Evolutionary conservation across 2,329 filamentous ascomycete genomes (phyloP).

Genomic region (Blastomyces gilchristii): DNA sequence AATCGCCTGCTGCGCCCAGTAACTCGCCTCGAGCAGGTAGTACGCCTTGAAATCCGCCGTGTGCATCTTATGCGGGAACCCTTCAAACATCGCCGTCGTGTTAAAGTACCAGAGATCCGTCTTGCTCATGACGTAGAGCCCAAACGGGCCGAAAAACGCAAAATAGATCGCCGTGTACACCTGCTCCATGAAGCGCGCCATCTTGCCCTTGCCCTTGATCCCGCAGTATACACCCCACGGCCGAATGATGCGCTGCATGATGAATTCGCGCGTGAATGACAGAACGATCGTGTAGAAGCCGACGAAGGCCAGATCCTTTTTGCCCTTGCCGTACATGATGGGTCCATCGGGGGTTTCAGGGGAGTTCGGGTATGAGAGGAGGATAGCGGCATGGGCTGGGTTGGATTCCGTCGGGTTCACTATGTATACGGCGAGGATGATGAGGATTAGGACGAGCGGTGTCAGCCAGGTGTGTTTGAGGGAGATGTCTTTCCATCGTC

Average conservation of each 20-base stretch:
- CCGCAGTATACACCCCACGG: conserved; percentile 62
- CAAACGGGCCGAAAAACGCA: conserved; percentile 66
- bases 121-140: conserved; percentile 79
- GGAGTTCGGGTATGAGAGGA: conserved; percentile 75
- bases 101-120: conserved; percentile 97
- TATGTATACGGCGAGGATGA: conserved; percentile 59
- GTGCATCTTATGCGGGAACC: conserved; percentile 73
- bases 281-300: conserved; percentile 81
- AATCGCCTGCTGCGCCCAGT: conserved; percentile 91
- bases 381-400: conserved; percentile 69
- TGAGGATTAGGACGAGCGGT: conserved; percentile 57
- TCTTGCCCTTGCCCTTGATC: conserved; percentile 64
- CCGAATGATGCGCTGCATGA: conserved; percentile 82
- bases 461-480: conserved; percentile 51
- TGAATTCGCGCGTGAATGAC: conserved; percentile 86
- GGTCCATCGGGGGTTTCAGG: conserved; percentile 39
- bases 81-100: conserved; percentile 79
- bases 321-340: conserved; percentile 78
- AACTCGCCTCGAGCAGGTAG: conserved; percentile 86
- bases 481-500: conserved; percentile 34
- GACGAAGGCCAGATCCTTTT: conserved; percentile 75
- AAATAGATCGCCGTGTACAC: conserved; percentile 92
- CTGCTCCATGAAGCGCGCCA: conserved; percentile 91
- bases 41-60: conserved; percentile 83
- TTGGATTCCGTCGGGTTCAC: conserved; percentile 69